A percentile compares a stretch with the other conserved stretches of the same genome.
Evolutionary conservation across 2,329 filamentous ascomycete genomes (phyloP).

Genomic region (Didymella exigua): DNA sequence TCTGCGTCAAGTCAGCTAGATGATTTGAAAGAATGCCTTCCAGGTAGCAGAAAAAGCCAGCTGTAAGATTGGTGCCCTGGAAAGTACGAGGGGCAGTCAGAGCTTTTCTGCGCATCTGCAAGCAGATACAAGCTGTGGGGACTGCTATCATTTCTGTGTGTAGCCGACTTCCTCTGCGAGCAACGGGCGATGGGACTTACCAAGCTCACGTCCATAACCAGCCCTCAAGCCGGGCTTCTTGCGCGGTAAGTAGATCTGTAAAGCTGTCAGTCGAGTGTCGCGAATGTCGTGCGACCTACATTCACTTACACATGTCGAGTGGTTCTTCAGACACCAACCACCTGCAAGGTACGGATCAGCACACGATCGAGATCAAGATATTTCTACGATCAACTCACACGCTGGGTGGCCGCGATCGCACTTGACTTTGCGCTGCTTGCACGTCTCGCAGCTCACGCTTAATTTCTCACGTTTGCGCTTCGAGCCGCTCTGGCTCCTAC

Average conservation of each 20-base stretch:
- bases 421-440: slow-evolving; percentile 78
- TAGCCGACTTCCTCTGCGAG: no score
- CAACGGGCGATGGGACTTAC: not conserved
- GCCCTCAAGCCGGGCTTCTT: slow-evolving; percentile 70
- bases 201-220: slow-evolving; percentile 66
- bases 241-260: slow-evolving; percentile 66
- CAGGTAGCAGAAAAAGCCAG: no score
- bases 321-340: slow-evolving; percentile 72
- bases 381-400: slow-evolving; percentile 49
- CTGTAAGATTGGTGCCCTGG: not conserved
- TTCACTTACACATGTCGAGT: slow-evolving; percentile 60
- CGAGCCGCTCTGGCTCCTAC: slow-evolving; percentile 43
- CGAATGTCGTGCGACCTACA: slow-evolving; percentile 1
- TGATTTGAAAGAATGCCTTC: slow-evolving; percentile 17
- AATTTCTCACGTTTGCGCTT: slow-evolving; percentile 56
- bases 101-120: no score
- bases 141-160: no score
- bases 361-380: not conserved
- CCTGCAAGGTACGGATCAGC: slow-evolving; percentile 12
- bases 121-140: no score
- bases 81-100: no score
- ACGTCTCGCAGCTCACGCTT: slow-evolving; percentile 67
- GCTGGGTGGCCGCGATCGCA: slow-evolving; percentile 74
- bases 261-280: slow-evolving; percentile 4
- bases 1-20: slow-evolving; percentile 23